Conservation (phyloP, 2,329 filamentous ascomycete genomes). For the Orbilia oligospora region DNA sequence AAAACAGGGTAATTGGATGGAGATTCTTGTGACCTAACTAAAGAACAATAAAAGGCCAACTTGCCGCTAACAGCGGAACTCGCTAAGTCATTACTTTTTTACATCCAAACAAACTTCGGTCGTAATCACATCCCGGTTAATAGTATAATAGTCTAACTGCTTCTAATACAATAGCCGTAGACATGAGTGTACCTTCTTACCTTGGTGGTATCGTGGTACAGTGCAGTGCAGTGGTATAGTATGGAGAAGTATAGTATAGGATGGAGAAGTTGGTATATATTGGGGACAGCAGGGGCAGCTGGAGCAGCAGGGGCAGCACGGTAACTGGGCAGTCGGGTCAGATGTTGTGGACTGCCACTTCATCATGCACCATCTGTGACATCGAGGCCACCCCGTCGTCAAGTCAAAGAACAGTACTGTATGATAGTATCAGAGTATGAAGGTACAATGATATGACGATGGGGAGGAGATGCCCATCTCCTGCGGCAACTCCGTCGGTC, state of each 20-base stretch:
- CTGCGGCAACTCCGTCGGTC: not conserved
- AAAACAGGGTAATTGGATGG: slow-evolving; percentile 1
- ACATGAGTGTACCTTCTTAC: not conserved
- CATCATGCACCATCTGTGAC: slow-evolving; percentile 45
- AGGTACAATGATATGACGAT: not conserved
- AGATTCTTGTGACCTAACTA: not conserved
- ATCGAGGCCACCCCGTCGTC: not conserved
- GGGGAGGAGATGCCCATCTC: slow-evolving; percentile 45
- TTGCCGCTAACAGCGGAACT: not conserved
- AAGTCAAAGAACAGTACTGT: not conserved
- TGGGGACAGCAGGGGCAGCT: not conserved
- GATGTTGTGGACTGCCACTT: slow-evolving; percentile 46
- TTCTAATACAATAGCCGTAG: not conserved
- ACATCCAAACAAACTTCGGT: too few species aligned
- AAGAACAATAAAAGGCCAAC: slow-evolving; percentile 13
- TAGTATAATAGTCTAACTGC: not conserved
- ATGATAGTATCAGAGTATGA: not conserved
- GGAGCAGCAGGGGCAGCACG: not conserved
- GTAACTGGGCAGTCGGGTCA: not conserved
- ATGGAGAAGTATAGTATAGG: too few species aligned
- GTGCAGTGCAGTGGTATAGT: too few species aligned
- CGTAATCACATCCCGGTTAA: too few species aligned
- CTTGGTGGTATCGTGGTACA: too few species aligned
- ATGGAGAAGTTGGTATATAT: not conserved
- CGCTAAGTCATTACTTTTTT: too few species aligned